Conservation (phyloP, 345 rosid genomes). For the Citrus cavaleriei region DNA sequence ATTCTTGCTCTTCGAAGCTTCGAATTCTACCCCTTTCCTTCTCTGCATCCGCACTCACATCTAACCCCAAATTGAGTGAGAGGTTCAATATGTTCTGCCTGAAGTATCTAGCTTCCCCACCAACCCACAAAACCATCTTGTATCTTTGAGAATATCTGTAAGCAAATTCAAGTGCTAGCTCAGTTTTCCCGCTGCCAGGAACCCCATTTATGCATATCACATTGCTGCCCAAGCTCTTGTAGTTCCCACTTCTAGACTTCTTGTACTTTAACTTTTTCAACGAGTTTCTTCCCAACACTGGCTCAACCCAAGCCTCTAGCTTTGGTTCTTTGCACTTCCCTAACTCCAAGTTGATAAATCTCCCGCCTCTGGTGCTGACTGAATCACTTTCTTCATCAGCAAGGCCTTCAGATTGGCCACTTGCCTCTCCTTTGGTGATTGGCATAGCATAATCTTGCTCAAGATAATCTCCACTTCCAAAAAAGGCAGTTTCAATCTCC, state of each 20-base stretch:
- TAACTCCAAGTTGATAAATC: slow-evolving; percentile 64
- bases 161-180: slow-evolving; percentile 83
- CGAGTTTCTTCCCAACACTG: slow-evolving; percentile 56
- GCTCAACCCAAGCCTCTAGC: slow-evolving; percentile 61
- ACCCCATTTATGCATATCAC: slow-evolving; percentile 72
- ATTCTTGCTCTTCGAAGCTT: slow-evolving; percentile 85
- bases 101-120: slow-evolving; percentile 81
- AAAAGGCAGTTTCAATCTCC: slow-evolving; percentile 73
- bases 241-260: slow-evolving; percentile 60
- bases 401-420: slow-evolving; percentile 78
- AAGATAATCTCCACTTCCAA: slow-evolving; percentile 47
- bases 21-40: slow-evolving; percentile 75
- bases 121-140: slow-evolving; percentile 87
- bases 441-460: slow-evolving; percentile 50
- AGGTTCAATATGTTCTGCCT: slow-evolving; percentile 80
- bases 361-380: slow-evolving; percentile 36
- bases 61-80: slow-evolving; percentile 71
- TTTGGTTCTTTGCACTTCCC: slow-evolving; percentile 64
- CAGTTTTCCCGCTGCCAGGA: slow-evolving; percentile 85
- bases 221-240: slow-evolving; percentile 45
- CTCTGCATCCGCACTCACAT: slow-evolving; percentile 85
- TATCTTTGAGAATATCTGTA: slow-evolving; percentile 76
- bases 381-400: slow-evolving; percentile 74
- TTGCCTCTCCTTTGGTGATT: slow-evolving; percentile 52
- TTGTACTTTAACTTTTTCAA: slow-evolving; percentile 57